phyloP scores from a whole-genome alignment of 2,329 filamentous ascomycete species.

The Claviceps pusilla region DNA sequence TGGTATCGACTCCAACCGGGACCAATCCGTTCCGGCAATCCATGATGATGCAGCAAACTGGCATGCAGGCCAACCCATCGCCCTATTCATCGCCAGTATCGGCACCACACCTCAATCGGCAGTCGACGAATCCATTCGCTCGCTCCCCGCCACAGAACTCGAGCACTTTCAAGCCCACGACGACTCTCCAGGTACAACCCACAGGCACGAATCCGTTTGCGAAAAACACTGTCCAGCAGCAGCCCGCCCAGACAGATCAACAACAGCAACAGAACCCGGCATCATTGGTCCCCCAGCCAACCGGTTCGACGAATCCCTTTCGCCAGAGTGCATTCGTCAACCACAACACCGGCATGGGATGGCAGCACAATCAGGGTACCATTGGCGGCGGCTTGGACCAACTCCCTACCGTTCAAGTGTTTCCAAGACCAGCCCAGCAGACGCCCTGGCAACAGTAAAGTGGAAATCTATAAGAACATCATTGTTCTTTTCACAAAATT shows the following conservation, averaged over 20 bases:
- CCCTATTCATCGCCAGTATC: conserved; percentile 27
- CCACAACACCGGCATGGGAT: conserved; percentile 72
- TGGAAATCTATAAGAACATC: not conserved
- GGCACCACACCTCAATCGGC: conserved; percentile 33
- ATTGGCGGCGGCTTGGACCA: conserved; percentile 73
- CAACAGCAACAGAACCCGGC: conserved; percentile 19
- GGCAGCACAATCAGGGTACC: conserved; percentile 65
- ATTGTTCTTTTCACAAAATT: not conserved
- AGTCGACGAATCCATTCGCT: conserved; percentile 79
- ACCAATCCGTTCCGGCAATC: conserved; percentile 92
- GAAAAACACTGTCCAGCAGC: conserved; percentile 22
- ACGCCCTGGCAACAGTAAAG: conserved; percentile 41
- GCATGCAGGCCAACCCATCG: conserved; percentile 16
- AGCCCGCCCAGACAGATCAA: conserved; percentile 21
- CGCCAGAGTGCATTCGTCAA: conserved; percentile 82
- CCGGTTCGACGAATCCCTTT: conserved; percentile 88
- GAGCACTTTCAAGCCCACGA: conserved; percentile 14
- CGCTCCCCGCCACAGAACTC: conserved; percentile 38
- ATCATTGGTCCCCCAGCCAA: conserved; percentile 57
- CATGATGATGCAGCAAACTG: conserved; percentile 54
- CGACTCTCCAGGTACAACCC: conserved; percentile 30
- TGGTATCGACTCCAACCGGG: conserved; percentile 30
- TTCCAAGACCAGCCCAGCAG: conserved; percentile 61
- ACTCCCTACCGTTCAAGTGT: conserved; percentile 65
- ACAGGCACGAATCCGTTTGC: conserved; percentile 49